phyloP scores from a whole-genome alignment of 768 basidiomycete species.

The Boletus rubescentipes region DNA sequence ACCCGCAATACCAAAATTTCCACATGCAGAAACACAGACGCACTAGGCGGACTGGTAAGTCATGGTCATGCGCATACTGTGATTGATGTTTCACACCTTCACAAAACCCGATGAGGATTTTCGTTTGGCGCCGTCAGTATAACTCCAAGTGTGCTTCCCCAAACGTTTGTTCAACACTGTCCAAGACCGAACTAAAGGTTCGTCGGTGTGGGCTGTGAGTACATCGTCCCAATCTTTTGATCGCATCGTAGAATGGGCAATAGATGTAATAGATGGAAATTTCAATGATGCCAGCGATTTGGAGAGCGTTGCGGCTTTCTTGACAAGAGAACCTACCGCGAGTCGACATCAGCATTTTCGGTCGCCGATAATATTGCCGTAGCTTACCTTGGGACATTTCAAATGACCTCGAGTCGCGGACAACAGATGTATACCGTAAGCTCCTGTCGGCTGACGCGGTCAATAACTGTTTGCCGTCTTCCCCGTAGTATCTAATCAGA shows the following conservation, averaged over 20 bases:
- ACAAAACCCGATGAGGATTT: constrained; percentile 60
- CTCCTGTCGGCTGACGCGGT: constrained; percentile 89
- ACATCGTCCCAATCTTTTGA: constrained; percentile 98
- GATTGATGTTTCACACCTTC: constrained; percentile 51
- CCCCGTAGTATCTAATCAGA: constrained; percentile 91
- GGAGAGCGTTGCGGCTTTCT: constrained; percentile 75
- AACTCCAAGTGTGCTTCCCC: constrained; percentile 71
- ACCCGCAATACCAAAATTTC: constrained; percentile 90
- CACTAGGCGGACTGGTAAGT: constrained; percentile 42
- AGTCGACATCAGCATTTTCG: constrained; percentile 1
- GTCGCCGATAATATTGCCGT: neutral
- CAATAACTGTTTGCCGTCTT: constrained; percentile 93
- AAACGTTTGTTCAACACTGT: constrained; percentile 76
- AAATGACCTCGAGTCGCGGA: constrained; percentile 91
- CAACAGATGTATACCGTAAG: constrained; percentile 86
- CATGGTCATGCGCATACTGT: no score
- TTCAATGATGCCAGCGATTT: constrained; percentile 82
- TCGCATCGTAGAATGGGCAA: constrained; percentile 77
- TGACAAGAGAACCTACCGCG: constrained; percentile 71
- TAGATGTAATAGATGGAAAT: constrained; percentile 72
- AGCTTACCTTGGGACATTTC: constrained; percentile 87
- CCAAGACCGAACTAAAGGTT: constrained; percentile 85
- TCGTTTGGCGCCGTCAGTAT: constrained; percentile 47
- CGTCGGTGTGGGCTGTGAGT: constrained; percentile 84
- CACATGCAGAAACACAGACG: constrained; percentile 90